Conservation (phyloP, 257 asterid species). For the Jacaranda mimosifolia region DNA sequence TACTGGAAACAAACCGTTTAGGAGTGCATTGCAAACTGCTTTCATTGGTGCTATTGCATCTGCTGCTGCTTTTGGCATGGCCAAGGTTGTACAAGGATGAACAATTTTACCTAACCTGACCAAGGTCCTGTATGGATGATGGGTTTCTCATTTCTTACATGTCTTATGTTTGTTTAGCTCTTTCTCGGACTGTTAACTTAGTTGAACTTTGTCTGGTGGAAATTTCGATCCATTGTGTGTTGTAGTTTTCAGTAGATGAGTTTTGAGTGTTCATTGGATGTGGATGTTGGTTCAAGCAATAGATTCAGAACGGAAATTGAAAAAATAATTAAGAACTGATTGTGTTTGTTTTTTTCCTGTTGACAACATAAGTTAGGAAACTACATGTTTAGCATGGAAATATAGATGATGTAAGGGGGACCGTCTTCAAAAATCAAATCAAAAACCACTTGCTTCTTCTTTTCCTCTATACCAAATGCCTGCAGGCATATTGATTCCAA, state of each 20-base stretch:
- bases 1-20: conserved; percentile 75
- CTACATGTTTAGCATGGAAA: not conserved
- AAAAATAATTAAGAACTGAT: not conserved
- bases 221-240: no score
- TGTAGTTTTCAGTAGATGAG: no score
- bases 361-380: not conserved
- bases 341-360: not conserved
- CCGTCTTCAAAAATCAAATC: not conserved
- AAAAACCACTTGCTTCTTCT: not conserved
- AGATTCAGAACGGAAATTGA: not conserved
- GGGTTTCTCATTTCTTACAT: not conserved
- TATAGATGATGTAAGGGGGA: not conserved
- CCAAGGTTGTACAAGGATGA: conserved; percentile 75
- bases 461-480: not conserved
- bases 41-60: conserved; percentile 94
- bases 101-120: not conserved
- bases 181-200: not conserved
- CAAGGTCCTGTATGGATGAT: not conserved
- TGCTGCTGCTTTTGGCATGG: conserved; percentile 96
- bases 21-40: conserved; percentile 82
- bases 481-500: not conserved
- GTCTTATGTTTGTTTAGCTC: not conserved
- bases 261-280: no score
- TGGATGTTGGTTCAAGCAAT: not conserved
- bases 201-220: no score